phyloP scores from a whole-genome alignment of 352 stramenopile genomes.

The Phytophthora tubulina region DNA sequence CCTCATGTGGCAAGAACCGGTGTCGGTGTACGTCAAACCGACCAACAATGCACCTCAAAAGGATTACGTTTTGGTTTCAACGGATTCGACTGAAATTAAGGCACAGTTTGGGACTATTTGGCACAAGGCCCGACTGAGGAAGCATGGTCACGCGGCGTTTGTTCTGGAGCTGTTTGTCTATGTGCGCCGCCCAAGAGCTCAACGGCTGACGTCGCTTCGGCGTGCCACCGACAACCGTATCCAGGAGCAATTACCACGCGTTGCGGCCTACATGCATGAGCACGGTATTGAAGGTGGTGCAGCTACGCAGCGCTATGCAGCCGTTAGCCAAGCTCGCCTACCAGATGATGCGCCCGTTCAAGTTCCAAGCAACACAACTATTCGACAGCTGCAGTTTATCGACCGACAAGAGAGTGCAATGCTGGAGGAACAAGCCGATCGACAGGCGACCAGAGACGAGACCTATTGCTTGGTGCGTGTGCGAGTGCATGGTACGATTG shows the following conservation, averaged over 20 bases:
- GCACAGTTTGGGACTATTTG: background rate
- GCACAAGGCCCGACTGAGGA: background rate
- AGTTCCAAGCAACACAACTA: no score
- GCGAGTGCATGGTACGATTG: no score
- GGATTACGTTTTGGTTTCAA: background rate
- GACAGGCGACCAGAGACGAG: background rate
- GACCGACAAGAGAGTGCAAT: conserved; percentile 1
- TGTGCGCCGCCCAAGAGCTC: background rate
- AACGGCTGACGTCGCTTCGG: conserved; percentile 6
- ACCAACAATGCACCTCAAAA: background rate
- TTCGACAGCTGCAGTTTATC: background rate
- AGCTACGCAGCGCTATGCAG: conserved; percentile 1
- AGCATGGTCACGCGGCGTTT: conserved; percentile 3
- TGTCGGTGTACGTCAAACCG: background rate
- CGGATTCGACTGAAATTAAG: background rate
- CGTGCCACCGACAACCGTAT: conserved; percentile 5
- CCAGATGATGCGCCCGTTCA: no score
- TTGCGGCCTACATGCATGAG: conserved; percentile 8
- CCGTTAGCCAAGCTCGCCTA: no score
- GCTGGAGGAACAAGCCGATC: background rate
- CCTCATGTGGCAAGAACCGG: no score
- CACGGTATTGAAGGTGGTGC: conserved; percentile 5
- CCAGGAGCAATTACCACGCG: conserved; percentile 5
- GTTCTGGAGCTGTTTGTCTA: background rate
- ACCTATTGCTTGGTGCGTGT: no score